Base-by-base conservation (phyloP, 495 filamentous ascomycete species). In the Xanthoparmelia taractica region DNA sequence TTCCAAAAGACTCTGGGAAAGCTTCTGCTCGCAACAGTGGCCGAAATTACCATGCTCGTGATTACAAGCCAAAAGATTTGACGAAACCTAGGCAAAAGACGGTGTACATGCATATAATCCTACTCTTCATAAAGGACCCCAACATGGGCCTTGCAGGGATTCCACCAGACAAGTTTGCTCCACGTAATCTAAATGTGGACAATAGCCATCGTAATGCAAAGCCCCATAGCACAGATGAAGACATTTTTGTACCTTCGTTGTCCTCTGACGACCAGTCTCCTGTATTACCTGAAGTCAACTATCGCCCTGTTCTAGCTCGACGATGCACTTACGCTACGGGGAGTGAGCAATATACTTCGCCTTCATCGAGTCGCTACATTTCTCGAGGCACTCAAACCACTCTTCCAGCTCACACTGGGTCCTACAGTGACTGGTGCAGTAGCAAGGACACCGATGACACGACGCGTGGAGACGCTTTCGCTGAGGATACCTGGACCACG, bases 81-180 rank as follows among this genome's bases (percentile, higher is more conserved):
- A 36, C 38, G 10, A 56, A 41, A 47, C 50, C 37, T 34, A 62
- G 23, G 12, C 25, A 45, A 12, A 54, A 40, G 60, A 57, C 50
- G 7, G 41, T 23, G 8, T 57, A 52, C 3, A 29, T 63, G 33
- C 31, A 45, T 18, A 27, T 63, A 23, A 34, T 63, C 18, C 60
- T 63, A 8, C 50, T 47, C 13, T n/a, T 31, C 11, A 41, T 41
- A 33, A 45, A 34, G 20, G 11, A 13, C 8, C 29, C 50, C 50
- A 33, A 54, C 4, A 33, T 5, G 17, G 20, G 29, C 2, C 50
- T 33, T 33, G 27, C 7, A 27, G 6, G 13, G 20, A 18, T 4
- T 18, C 27, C 29, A 2, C 50, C 27, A 31, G 48, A 18, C 4
- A 31, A 31, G 13, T 18, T 31, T 8, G 27, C 48, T 52, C 48